Percentiles rank a stretch among this genome's conserved stretches.
Evolutionary conservation across 179 eudicot genomes (phyloP).

Genomic region (Corrigiola litoralis): DNA sequence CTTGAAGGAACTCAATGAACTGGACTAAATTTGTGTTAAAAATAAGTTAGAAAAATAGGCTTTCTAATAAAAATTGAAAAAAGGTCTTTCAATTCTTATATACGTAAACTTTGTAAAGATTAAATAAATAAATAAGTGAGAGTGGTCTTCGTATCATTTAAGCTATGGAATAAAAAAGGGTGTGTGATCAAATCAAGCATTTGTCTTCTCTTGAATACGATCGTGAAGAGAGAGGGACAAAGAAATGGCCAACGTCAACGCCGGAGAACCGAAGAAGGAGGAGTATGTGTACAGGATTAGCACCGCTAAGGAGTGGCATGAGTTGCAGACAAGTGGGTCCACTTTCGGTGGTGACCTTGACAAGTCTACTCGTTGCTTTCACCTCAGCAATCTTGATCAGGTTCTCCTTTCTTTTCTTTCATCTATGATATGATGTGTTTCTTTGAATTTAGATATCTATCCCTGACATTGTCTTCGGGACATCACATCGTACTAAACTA

Average conservation of each 20-base stretch:
- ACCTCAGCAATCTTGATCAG: slow-evolving; percentile 83
- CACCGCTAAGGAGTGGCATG: slow-evolving; percentile 68
- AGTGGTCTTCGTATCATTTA: too few relatives aligned
- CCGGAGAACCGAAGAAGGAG: slow-evolving; percentile 19
- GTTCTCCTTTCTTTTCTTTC: slow-evolving; percentile 20
- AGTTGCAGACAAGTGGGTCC: slow-evolving; percentile 39
- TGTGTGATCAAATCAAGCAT: too few relatives aligned
- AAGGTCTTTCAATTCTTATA: too few relatives aligned
- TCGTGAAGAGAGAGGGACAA: not conserved
- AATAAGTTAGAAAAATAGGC: too few relatives aligned
- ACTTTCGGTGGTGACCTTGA: slow-evolving; percentile 72
- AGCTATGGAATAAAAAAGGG: too few relatives aligned
- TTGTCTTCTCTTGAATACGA: not conserved
- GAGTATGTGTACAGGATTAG: slow-evolving; percentile 74
- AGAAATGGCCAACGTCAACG: not conserved
- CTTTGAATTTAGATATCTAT: not conserved
- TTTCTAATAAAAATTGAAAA: too few relatives aligned
- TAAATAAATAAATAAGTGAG: too few relatives aligned
- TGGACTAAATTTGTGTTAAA: not conserved
- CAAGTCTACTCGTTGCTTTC: slow-evolving; percentile 59
- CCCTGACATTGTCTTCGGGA: too few relatives aligned
- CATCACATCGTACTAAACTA: too few relatives aligned
- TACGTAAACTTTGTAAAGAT: too few relatives aligned
- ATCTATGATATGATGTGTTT: not conserved
- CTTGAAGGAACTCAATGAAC: too few relatives aligned